Percentiles rank a stretch among this genome's conserved stretches.
Conservation (phyloP, 306 rosid genomes). For the Prunus padus region DNA sequence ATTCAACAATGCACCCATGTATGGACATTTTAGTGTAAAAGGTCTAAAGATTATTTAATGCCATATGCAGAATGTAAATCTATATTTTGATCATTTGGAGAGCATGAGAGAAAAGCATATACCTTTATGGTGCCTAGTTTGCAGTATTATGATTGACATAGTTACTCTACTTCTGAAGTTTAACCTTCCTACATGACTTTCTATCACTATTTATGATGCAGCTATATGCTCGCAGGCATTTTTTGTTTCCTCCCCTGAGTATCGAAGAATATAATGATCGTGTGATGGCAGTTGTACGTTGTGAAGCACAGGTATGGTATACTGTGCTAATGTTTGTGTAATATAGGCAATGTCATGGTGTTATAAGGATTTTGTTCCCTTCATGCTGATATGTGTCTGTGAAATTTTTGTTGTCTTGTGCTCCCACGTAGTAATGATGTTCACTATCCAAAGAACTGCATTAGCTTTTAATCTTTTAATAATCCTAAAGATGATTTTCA, state of each 20-base stretch:
- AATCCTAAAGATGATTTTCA: not conserved
- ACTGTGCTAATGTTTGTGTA: slow-evolving; percentile 11
- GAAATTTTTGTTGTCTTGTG: not conserved
- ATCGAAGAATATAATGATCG: slow-evolving; percentile 83
- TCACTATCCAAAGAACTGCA: not conserved
- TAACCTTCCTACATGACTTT: slow-evolving; percentile 20
- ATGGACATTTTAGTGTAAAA: not conserved
- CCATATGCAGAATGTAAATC: not conserved
- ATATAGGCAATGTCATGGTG: slow-evolving; percentile 2
- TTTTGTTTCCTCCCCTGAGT: slow-evolving; percentile 78
- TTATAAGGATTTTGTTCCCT: not conserved
- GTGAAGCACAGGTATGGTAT: slow-evolving; percentile 84
- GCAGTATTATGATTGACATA: not conserved
- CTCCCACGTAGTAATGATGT: not conserved
- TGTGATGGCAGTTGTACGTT: slow-evolving; percentile 87
- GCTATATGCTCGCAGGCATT: slow-evolving; percentile 95
- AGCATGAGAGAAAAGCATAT: not conserved
- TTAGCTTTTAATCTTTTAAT: not conserved
- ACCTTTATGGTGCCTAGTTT: not conserved
- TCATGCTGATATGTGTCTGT: not conserved
- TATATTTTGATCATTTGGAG: not conserved
- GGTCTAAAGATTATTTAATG: not conserved
- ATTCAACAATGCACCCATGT: not conserved
- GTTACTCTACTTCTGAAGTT: slow-evolving; percentile 1
- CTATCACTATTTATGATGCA: slow-evolving; percentile 41